Conservation (phyloP, 768 basidiomycete species). For the Crassisporium funariophilum region DNA sequence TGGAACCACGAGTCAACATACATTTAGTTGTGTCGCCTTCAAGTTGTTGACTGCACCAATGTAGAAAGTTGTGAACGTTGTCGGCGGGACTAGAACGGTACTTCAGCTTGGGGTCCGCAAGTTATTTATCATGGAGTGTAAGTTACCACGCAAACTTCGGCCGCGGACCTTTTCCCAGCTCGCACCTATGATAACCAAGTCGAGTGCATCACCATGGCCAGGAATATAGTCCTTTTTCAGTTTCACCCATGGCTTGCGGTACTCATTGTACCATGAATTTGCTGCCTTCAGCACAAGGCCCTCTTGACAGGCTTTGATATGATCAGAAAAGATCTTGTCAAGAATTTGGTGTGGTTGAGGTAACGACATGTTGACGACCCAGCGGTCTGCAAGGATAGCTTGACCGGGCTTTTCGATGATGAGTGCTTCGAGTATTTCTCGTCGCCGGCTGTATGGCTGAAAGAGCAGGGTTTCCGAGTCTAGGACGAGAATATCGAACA, state of each 20-base stretch:
- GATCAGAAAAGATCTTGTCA: constrained; percentile 48
- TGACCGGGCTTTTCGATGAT: constrained; percentile 58
- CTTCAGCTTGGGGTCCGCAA: not conserved
- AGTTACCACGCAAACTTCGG: constrained; percentile 70
- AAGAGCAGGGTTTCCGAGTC: constrained; percentile 61
- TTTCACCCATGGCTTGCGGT: constrained; percentile 78
- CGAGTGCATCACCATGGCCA: constrained; percentile 78
- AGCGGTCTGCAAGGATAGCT: constrained; percentile 63
- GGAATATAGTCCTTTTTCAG: constrained; percentile 89
- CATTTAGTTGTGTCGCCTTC: no score
- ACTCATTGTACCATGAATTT: constrained; percentile 67
- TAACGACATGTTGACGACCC: constrained; percentile 42
- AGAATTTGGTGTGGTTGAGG: constrained; percentile 28
- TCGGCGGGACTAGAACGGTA: constrained; percentile 57
- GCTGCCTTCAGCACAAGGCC: constrained; percentile 81
- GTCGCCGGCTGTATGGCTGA: constrained; percentile 58
- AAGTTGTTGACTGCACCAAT: constrained; percentile 66
- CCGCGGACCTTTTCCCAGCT: constrained; percentile 81
- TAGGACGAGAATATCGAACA: constrained; percentile 83
- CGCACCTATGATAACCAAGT: constrained; percentile 77
- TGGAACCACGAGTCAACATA: no score
- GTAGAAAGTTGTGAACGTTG: constrained; percentile 78
- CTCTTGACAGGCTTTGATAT: constrained; percentile 58
- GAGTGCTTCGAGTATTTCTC: constrained; percentile 59
- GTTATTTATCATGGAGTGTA: not conserved